Evolutionary conservation across 2,329 filamentous ascomycete species (phyloP).

Genomic region (Aspergillus ochraceus): DNA sequence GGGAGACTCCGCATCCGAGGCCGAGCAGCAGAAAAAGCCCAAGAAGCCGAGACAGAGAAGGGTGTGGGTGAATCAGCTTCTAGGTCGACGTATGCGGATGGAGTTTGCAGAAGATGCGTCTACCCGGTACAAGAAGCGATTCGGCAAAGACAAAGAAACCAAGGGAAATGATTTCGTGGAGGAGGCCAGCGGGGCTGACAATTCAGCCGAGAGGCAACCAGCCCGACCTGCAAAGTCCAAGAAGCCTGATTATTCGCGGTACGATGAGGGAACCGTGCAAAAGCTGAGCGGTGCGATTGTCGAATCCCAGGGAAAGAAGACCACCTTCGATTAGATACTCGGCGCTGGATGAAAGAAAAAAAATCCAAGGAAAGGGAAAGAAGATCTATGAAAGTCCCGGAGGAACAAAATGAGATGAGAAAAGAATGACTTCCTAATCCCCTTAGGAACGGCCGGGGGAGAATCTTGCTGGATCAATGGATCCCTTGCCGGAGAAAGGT

Average conservation of each 20-base stretch:
- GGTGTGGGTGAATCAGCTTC: conserved; percentile 83
- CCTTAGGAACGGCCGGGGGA: background rate
- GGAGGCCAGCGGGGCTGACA: conserved; percentile 14
- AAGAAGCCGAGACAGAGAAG: conserved; percentile 49
- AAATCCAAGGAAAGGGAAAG: no score
- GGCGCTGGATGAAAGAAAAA: background rate
- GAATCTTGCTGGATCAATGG: background rate
- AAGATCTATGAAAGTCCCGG: background rate
- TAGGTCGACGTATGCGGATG: conserved; percentile 77
- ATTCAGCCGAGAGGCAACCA: conserved; percentile 22
- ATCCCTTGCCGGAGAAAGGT: background rate
- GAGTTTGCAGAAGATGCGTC: conserved; percentile 93
- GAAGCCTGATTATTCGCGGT: conserved; percentile 44
- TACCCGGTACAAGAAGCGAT: conserved; percentile 89
- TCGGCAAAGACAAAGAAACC: conserved; percentile 67
- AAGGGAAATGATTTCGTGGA: conserved; percentile 22
- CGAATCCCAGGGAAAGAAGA: conserved; percentile 75
- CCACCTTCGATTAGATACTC: conserved; percentile 66
- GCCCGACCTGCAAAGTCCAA: conserved; percentile 13
- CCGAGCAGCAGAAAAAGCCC: conserved; percentile 36
- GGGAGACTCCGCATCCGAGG: conserved; percentile 47
- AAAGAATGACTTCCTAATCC: background rate
- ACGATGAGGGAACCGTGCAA: conserved; percentile 53
- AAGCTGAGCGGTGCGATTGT: conserved; percentile 79
- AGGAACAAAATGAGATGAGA: no score